Conservation (phyloP, 2,329 filamentous ascomycete genomes). For the Neopestalotiopsis sp. region DNA sequence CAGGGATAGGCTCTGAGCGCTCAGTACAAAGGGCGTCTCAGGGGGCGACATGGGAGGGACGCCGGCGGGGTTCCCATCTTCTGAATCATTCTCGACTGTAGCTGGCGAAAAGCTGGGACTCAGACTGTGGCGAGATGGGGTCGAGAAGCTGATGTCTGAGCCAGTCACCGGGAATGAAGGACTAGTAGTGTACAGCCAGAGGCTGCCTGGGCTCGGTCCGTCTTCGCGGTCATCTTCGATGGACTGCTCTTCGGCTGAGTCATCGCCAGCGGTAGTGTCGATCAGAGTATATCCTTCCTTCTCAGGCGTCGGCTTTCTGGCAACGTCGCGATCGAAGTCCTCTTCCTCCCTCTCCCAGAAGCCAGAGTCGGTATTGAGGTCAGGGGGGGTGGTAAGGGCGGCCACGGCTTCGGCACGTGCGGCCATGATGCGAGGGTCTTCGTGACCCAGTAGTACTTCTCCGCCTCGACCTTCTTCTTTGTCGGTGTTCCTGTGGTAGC, state of each 20-base stretch:
- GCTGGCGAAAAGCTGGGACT: no score
- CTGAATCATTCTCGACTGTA: no score
- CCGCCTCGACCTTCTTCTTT: not conserved
- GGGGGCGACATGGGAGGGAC: no score
- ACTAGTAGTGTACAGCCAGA: not conserved
- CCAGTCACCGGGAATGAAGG: no score
- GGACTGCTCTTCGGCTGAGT: not conserved
- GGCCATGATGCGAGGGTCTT: not conserved
- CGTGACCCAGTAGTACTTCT: not conserved
- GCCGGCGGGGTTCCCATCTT: no score
- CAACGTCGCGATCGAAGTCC: not conserved
- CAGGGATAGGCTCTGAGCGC: no score
- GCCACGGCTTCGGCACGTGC: not conserved
- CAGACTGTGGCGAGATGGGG: no score
- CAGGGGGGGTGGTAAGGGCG: not conserved
- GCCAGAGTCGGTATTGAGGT: no score
- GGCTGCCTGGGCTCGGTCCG: not conserved
- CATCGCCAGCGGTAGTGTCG: not conserved
- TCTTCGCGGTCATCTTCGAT: not conserved
- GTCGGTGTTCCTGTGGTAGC: not conserved
- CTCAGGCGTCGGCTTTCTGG: not conserved
- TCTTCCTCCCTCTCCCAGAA: not conserved
- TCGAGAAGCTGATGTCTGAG: no score
- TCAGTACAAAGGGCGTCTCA: no score
- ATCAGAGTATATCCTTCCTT: not conserved